phyloP scores from a whole-genome alignment of 2,329 filamentous ascomycete genomes.

The Alternaria sp. region DNA sequence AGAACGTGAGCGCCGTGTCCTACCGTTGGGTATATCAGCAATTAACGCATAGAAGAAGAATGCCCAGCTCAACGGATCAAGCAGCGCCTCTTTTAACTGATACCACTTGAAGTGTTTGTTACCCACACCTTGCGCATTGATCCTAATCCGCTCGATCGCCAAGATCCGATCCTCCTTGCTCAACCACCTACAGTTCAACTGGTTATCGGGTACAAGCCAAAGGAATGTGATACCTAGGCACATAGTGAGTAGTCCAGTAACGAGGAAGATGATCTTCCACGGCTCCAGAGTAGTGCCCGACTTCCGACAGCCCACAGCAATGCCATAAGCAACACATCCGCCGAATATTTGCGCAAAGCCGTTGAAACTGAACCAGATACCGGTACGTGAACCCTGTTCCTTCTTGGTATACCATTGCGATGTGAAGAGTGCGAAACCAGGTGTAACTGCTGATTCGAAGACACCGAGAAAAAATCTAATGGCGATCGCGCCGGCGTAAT shows the following conservation, averaged over 20 bases:
- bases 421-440: conserved; percentile 73
- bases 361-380: conserved; percentile 75
- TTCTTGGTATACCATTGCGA: conserved; percentile 76
- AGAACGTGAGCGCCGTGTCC: neutral
- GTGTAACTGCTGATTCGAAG: conserved; percentile 74
- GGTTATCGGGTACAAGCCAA: conserved; percentile 65
- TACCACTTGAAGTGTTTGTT: conserved; percentile 73
- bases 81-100: conserved; percentile 69
- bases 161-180: conserved; percentile 72
- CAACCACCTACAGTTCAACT: conserved; percentile 69
- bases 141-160: conserved; percentile 74
- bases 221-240: conserved; percentile 55
- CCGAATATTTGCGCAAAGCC: conserved; percentile 70
- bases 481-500: conserved; percentile 69
- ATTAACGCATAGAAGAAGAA: conserved; percentile 67
- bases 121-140: conserved; percentile 79
- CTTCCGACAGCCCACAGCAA: conserved; percentile 64
- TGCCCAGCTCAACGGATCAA: conserved; percentile 68
- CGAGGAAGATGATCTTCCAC: conserved; percentile 69
- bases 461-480: conserved; percentile 74
- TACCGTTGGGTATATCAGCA: conserved; percentile 66
- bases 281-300: conserved; percentile 67
- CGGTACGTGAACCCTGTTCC: conserved; percentile 70
- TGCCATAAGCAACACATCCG: conserved; percentile 70
- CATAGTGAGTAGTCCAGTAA: conserved; percentile 56